phyloP scores from a whole-genome alignment of 2,329 filamentous ascomycete genomes.

The Cadophora gregata region DNA sequence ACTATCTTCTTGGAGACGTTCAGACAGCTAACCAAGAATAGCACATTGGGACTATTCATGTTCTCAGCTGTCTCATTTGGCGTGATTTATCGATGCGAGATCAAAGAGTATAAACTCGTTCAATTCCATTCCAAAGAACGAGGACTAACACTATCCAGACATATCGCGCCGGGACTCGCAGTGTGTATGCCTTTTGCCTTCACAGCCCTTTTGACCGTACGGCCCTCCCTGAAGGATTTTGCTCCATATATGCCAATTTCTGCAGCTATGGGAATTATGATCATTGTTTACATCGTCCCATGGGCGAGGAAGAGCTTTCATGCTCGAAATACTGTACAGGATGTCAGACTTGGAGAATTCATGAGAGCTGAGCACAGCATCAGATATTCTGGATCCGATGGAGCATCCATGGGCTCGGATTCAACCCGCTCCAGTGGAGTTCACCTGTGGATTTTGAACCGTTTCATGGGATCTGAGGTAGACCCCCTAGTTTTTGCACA shows the following conservation, averaged over 20 bases:
- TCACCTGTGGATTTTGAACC: not conserved
- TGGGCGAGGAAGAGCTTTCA: not conserved
- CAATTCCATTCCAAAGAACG: no score
- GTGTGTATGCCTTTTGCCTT: not conserved
- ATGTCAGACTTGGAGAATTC: not conserved
- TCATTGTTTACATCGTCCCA: conserved; percentile 10
- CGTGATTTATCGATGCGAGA: not conserved
- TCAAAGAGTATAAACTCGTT: conserved; percentile 14
- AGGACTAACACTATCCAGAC: conserved; percentile 4
- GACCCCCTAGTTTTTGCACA: conserved; percentile 14
- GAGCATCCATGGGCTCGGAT: conserved; percentile 6
- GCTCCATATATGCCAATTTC: conserved; percentile 10
- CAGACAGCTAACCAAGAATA: not conserved
- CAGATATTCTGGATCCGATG: not conserved
- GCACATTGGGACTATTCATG: not conserved
- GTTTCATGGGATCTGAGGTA: not conserved
- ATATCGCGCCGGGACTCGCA: not conserved
- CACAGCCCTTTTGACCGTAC: not conserved
- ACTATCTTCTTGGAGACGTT: not conserved
- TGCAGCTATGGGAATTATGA: not conserved
- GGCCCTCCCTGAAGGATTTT: conserved; percentile 6
- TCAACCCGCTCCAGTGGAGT: conserved; percentile 14
- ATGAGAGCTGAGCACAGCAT: not conserved
- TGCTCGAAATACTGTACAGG: not conserved
- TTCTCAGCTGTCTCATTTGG: conserved; percentile 3